Evolutionary conservation across 768 basidiomycete species (phyloP), one percentile per base, ranked within the genome.

Genomic region (Hortiboletus flavorubellus): DNA sequence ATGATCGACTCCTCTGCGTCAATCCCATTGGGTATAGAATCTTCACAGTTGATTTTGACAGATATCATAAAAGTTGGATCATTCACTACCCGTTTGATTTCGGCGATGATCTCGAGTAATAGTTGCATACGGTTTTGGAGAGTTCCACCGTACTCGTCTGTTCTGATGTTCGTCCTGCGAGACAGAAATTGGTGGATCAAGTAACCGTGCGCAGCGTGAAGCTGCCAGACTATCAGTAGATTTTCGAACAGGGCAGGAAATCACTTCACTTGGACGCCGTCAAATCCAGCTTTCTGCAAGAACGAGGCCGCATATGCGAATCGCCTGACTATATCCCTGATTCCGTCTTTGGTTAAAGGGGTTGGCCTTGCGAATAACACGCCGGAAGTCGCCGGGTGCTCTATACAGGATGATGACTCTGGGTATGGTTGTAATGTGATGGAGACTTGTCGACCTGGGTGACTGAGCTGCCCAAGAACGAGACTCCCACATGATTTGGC

Each of bases 241-340:
- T 8, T 8, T 39, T 4, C 12, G 4, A 14, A 37, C 9, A 29
- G 23, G 26, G 15, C 11, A 6, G n/a, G 12, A 18, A 29, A 38
- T 45, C 14, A 10, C 3, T 30, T 56, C 41, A 78, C 70, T 69
- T 85, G 82, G 5, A 82, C 73, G 14, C 86, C 89, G 56, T 90
- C 87, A 58, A 89, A 89, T 0, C 84, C 87, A 29, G 87, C 86
- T 21, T 63, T 60, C 44, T 74, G 62, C 10, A 85, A 73, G 11
- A 82, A 82, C 29, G 71, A 71, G 4, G 87, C 84, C 2, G 82
- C 84, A 14, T 74, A 69, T 6, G 74, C 80, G 59, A 79, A 87
- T 11, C 78, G 68, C n/a, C 70, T 34, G 21, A 80, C 66, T 53
- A 80, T 80, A 51, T 83, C 78, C 40, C 71, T 61, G 46, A 86